These are phyloP conservation scores for Naganishia sp. DNA, from an alignment of 1,284 basidiomycete species.

Conservation along the genomic window DNA sequence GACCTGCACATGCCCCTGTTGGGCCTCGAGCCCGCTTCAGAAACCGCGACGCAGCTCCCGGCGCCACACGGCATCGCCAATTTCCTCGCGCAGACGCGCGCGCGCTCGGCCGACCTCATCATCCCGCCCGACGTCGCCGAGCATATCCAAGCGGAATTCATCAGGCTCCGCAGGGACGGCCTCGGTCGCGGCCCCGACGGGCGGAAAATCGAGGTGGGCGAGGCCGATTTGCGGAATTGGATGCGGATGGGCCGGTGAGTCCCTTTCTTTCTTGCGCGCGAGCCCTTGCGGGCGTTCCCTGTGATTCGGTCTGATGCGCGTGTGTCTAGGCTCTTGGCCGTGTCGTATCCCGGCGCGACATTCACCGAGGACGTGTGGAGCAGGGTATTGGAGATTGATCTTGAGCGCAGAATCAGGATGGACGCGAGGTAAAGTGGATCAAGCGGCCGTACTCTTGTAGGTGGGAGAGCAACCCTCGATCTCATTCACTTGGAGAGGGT, in stretches of 20 bases:
- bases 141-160: conserved; percentile 48
- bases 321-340: conserved; percentile 41
- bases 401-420: conserved; percentile 37
- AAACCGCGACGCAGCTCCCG: conserved; percentile 7
- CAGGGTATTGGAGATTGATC: conserved; percentile 42
- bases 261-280: not conserved
- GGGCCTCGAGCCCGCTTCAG: not conserved
- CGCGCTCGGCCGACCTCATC: conserved; percentile 36
- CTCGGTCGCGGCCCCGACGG: conserved; percentile 37
- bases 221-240: conserved; percentile 45
- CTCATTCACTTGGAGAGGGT: too few species aligned
- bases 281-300: not conserved
- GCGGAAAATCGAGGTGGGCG: conserved; percentile 33
- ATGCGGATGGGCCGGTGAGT: conserved; percentile 48
- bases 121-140: conserved; percentile 47
- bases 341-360: conserved; percentile 40
- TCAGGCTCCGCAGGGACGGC: conserved; percentile 39
- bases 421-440: conserved; percentile 10
- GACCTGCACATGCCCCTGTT: conserved; percentile 42
- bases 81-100: conserved; percentile 39
- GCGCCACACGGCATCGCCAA: conserved; percentile 35
- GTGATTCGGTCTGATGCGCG: not conserved
- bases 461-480: not conserved
- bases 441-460: too few species aligned
- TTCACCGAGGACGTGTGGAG: conserved; percentile 43